Percentiles rank a stretch among this genome's conserved stretches.
Conservation (phyloP, 768 basidiomycete genomes). For the Rhizopogon vesiculosus region DNA sequence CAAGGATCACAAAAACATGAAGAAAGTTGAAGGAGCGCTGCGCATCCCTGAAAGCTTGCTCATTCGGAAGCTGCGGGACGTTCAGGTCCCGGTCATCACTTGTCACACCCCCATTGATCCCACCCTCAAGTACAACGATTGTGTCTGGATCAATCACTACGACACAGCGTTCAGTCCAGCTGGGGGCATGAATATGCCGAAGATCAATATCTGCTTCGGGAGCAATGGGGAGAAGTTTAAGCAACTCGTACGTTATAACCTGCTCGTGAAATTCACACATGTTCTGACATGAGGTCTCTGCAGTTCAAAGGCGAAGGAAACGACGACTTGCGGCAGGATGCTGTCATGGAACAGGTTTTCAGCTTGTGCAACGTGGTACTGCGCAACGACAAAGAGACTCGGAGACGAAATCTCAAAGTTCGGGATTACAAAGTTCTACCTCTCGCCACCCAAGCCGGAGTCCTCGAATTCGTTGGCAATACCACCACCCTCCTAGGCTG, state of each 20-base stretch:
- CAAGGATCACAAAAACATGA: conserved; percentile 22
- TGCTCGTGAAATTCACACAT: neutral
- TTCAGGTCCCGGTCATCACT: conserved; percentile 85
- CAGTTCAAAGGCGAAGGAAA: conserved; percentile 90
- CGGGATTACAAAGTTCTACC: conserved; percentile 90
- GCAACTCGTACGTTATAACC: conserved; percentile 61
- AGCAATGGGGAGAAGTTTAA: conserved; percentile 60
- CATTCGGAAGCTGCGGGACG: conserved; percentile 44
- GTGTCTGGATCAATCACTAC: conserved; percentile 68
- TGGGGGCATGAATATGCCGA: conserved; percentile 82
- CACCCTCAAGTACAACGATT: conserved; percentile 60
- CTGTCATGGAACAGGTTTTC: conserved; percentile 99
- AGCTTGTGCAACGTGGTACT: conserved; percentile 81
- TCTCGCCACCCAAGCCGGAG: conserved; percentile 70
- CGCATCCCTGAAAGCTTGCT: conserved; percentile 40
- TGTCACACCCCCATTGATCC: conserved; percentile 63
- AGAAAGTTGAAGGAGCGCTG: conserved; percentile 21
- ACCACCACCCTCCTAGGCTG: conserved; percentile 62
- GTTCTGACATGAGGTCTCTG: neutral
- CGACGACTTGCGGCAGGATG: conserved; percentile 95
- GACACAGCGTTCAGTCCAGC: conserved; percentile 52
- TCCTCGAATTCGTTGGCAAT: conserved; percentile 88
- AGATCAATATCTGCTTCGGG: conserved; percentile 70
- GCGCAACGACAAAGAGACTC: conserved; percentile 67
- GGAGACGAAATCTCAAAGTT: conserved; percentile 64